phyloP scores from a whole-genome alignment of 2,329 filamentous ascomycete genomes.

The Trichocomaceae sp. region DNA sequence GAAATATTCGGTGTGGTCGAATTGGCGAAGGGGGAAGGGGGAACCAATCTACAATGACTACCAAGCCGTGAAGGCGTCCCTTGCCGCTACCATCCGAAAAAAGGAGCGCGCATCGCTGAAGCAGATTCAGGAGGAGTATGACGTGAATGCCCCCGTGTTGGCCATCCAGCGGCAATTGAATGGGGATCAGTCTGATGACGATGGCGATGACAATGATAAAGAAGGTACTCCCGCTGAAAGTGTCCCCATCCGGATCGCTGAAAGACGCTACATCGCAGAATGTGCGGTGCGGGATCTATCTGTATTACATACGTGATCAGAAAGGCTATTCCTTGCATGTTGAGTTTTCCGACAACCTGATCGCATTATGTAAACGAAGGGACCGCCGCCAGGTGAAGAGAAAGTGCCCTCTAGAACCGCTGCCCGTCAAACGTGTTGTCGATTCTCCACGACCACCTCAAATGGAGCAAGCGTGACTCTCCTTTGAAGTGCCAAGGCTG shows the following conservation, averaged over 20 bases:
- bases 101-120: neutral
- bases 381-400: neutral
- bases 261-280: conserved; percentile 6
- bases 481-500: conserved; percentile 2
- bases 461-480: neutral
- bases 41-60: conserved; percentile 2
- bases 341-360: neutral
- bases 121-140: neutral
- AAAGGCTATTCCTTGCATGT: conserved; percentile 3
- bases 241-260: neutral
- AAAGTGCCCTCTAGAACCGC: neutral
- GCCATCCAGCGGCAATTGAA: conserved; percentile 9
- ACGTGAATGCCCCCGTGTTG: neutral
- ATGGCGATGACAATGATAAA: neutral
- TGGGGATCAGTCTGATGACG: conserved; percentile 3
- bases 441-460: neutral
- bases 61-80: neutral
- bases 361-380: conserved; percentile 6
- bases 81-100: neutral
- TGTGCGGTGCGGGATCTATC: neutral
- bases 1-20: neutral
- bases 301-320: neutral
- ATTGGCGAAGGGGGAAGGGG: neutral
- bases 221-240: neutral
- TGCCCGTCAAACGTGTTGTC: neutral